Percentiles rank a stretch among this genome's conserved stretches.
Conservation (phyloP, 1,284 basidiomycete species). For the Fomitopsis schrenkii region DNA sequence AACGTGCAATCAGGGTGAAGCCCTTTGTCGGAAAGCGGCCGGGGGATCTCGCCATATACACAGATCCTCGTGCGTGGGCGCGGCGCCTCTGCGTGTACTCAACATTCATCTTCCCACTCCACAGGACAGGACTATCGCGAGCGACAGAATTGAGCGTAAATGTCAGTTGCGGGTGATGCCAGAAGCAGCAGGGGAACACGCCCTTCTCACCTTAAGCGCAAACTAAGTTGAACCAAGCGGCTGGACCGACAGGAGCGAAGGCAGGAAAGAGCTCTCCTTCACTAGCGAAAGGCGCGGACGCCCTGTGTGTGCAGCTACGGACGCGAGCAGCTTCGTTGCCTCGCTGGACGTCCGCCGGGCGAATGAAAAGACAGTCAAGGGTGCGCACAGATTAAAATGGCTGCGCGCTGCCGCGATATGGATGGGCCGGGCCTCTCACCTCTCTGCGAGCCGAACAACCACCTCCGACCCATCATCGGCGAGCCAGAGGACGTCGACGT, state of each 20-base stretch:
- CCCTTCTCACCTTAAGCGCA: neutral
- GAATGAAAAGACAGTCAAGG: neutral
- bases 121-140: neutral
- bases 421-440: conserved; percentile 16
- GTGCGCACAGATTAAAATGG: neutral
- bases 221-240: neutral
- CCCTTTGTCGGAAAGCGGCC: neutral
- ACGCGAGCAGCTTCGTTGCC: conserved; percentile 35
- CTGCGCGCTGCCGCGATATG: neutral
- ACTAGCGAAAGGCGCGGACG: conserved; percentile 29
- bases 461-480: conserved; percentile 28
- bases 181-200: neutral
- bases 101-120: neutral
- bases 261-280: conserved; percentile 39
- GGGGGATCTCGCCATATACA: neutral
- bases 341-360: conserved; percentile 26
- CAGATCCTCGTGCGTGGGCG: neutral
- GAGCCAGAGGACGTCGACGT: conserved; percentile 39
- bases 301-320: conserved; percentile 28
- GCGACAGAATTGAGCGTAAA: neutral
- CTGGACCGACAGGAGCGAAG: conserved; percentile 28
- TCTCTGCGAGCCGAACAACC: conserved; percentile 32
- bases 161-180: too few relatives aligned
- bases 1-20: neutral
- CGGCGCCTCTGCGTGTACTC: neutral